Evolutionary conservation across 768 basidiomycete genomes (phyloP), one percentile per base, ranked within the genome.

Genomic region (Xerocomellus intermedius): DNA sequence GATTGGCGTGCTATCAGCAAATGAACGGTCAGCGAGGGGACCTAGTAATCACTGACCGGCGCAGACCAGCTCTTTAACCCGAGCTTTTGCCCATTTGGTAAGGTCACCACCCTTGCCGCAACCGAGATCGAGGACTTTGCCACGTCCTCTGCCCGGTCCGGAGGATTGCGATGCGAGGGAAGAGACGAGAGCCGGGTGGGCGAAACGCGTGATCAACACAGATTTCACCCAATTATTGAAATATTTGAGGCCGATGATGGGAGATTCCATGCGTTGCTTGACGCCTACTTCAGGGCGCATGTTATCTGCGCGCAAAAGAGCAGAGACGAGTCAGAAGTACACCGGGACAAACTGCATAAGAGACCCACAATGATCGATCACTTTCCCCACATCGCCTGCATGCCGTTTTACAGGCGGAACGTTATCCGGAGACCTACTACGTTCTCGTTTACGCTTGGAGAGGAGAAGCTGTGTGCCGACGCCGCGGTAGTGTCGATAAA

Each of bases 161-260:
- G 60, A 60, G 55, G 61, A 55, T 62, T 70, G 57, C 56, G 57
- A 50, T 26, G 62, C 55, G 12, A 66, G 58, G 54, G 77, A 77
- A 41, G 71, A 70, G 33, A 77, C 71, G 36, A 93, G 78, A 32
- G 77, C 85, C 3, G 88, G 86, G 67, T 87, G 85, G 1, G 89
- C 90, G 64, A 91, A 97, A 49, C 89, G 89, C 9, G 89, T 86
- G 66, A 99, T 97, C 58, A 98, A 79, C 17, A 98, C 95, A 10
- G 93, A 94, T 72, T 99, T 99, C 63, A 98, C 89, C 97, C 97
- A 99, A 75, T 99, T 99, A 75, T 99, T 99, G 76, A 98, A 99
- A 68, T 82, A 89, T 73, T 97, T 98, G 51, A 99, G 82, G 36
- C 97, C 97, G 51, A 97, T 93, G 63, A 98, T 99, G 41, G 94